phyloP scores from a whole-genome alignment of 164 flowering plant genomes.

The Echeveria elegans region DNA sequence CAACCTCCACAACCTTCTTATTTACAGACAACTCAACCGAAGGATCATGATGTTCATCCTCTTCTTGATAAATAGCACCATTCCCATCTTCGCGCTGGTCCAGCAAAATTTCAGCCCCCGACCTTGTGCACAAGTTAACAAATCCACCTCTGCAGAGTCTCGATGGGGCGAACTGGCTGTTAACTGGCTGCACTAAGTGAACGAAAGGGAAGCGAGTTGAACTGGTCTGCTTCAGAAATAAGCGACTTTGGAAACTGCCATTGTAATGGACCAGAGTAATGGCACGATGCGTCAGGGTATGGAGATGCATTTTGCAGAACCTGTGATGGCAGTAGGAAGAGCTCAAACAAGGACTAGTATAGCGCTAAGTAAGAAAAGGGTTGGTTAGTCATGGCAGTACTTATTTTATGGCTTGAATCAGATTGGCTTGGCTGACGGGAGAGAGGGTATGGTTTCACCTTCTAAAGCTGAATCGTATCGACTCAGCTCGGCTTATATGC shows the following conservation, averaged over 20 bases:
- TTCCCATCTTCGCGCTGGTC: background rate
- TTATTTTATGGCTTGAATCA: too few relatives aligned
- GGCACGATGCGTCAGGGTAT: background rate
- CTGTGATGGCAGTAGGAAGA: background rate
- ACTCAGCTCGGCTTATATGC: too few relatives aligned
- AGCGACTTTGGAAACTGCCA: background rate
- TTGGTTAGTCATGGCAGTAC: background rate
- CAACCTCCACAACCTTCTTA: background rate
- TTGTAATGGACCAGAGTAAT: background rate
- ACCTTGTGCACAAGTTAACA: background rate
- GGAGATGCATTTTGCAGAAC: background rate
- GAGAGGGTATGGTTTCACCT: too few relatives aligned
- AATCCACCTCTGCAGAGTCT: background rate
- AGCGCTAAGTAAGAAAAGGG: background rate
- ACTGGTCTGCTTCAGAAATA: background rate
- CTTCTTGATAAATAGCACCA: too few relatives aligned
- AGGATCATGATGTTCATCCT: too few relatives aligned
- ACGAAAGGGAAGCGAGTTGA: background rate
- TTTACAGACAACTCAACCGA: conserved; percentile 6
- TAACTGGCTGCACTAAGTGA: background rate
- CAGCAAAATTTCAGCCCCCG: background rate
- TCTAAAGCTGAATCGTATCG: too few relatives aligned
- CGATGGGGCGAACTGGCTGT: background rate
- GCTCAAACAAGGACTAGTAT: background rate
- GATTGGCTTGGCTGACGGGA: too few relatives aligned